Base-by-base conservation (phyloP, 352 stramenopile genomes). In the Phytophthora niederhauseri region DNA sequence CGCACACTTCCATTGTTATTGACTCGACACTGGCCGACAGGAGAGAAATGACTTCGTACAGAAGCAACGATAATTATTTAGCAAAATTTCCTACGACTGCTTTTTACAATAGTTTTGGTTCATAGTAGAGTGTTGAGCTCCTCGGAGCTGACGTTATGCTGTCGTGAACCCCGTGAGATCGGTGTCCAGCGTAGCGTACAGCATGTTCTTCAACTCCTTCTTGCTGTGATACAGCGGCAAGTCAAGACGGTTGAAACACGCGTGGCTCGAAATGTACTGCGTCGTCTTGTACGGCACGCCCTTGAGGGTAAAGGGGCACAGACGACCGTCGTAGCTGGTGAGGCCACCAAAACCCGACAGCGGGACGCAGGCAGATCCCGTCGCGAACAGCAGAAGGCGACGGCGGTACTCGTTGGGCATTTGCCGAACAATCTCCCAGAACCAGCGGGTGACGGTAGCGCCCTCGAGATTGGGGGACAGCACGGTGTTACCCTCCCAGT, bases 341-440 rank as follows among this genome's bases (percentile, higher is more conserved):
- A 96, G 70, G 0, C 80, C 75, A 24, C 68, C 56, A 57, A 96
- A 96, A 36, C 89, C 89, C 11, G 80, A 82, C 30, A 93, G 66
- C 43, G 90, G 90, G 5, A 93, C 89, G 22, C 86, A 88, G 2
- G 87, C 84, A 17, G 83, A 94, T 11, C 90, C 90, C 9, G 90
- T 97, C 7, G 85, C 78, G 51, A 96, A 97, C 26, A 93, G 75
- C 22, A 97, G 71, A 53, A 97, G 73, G 8, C 85, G 82, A 0
- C 84, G 81, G 0, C 84, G 77, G 34, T 95, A 90, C 64, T 95
- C 82, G 57, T 89, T 90, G 14, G 87, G 80, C 85, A 94, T 93
- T 48, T 91, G 85, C 26, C 90, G 87, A 69, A 99, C 87, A 36
- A 99, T 90, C 61, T 98, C 97, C 97, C 97, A 99, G 70, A 99